Evolutionary conservation across 192 early-diverging fungal species (phyloP).

Genomic region (Backusella luteola): DNA sequence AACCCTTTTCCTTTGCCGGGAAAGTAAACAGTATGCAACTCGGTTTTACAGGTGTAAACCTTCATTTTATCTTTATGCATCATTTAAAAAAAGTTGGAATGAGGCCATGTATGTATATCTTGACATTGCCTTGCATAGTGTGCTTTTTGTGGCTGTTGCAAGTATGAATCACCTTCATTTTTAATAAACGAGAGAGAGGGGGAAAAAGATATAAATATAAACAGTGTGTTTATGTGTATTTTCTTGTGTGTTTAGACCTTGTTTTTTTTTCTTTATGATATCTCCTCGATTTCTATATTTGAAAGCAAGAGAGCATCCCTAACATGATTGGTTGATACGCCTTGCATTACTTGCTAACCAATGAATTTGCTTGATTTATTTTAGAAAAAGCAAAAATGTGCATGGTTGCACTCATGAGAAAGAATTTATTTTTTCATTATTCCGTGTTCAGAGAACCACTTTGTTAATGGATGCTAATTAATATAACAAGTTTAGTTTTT

Average conservation of each 20-base stretch:
- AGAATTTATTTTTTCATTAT: background rate
- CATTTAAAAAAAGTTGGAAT: background rate
- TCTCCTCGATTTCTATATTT: background rate
- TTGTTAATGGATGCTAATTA: background rate
- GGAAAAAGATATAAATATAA: too few species aligned
- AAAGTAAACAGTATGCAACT: background rate
- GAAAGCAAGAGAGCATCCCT: background rate
- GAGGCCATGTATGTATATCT: background rate
- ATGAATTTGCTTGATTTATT: background rate
- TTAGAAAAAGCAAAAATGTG: background rate
- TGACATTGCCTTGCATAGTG: background rate
- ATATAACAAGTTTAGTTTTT: background rate
- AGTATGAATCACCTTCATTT: too few species aligned
- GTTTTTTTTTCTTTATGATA: background rate
- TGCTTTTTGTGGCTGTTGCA: background rate
- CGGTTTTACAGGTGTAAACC: background rate
- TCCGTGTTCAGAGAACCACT: background rate
- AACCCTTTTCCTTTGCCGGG: background rate
- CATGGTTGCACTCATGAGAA: background rate
- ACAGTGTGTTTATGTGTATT: too few species aligned
- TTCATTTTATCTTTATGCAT: background rate
- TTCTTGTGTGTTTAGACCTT: background rate
- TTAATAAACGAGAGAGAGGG: too few species aligned
- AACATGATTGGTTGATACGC: background rate
- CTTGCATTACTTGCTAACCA: background rate